Evolutionary conservation across 2,329 filamentous ascomycete species (phyloP), one percentile per base, ranked within the genome.

Genomic region (Aspergillus pseudoglaucus): DNA sequence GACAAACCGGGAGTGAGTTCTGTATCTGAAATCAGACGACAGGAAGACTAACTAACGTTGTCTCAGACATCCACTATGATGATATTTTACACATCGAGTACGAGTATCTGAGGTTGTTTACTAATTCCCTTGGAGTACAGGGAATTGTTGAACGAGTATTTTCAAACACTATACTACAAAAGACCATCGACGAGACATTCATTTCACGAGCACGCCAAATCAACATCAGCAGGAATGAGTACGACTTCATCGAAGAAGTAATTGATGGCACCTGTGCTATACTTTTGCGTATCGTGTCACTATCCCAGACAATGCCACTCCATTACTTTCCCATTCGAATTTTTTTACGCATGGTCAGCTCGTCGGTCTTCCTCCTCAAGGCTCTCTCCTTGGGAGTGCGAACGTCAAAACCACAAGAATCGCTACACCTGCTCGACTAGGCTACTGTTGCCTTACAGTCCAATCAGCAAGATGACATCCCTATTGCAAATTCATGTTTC

Each of bases 201-300:
- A 25, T 57, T 41, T 55, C 65, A 41, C 32, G 72, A 62, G 61
- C 73, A 33, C 57, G 73, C 8, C 61, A 70, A 10, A 65, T 75
- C 53, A 67, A 69, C 42, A 68, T 76, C 18, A 73, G 75, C 47
- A 66, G 72, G 1, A 69, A 70, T 42, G 77, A 81, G 53, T 79
- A 77, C 47, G 71, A 74, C 32, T 80, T 79, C 52, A 77, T 80
- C 12, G 73, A 75, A 57, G 76, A 79, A 56, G 78, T 80, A 1
- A 75, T 79, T 2, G 74, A 79, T 18, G 75, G 74, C 2, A 77
- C 74, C 49, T 74, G 75, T 39, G 67, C 76, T 45, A 77, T 78
- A 22, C 61, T 80, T 3, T 64, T 75, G 42, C 76, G 74, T 43
- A 73, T 76, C 2, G 72, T 67, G 0, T 68, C 74, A 35, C 66